Conservation (phyloP, 176 grass and related monocot species). For the Chloris gayana region DNA sequence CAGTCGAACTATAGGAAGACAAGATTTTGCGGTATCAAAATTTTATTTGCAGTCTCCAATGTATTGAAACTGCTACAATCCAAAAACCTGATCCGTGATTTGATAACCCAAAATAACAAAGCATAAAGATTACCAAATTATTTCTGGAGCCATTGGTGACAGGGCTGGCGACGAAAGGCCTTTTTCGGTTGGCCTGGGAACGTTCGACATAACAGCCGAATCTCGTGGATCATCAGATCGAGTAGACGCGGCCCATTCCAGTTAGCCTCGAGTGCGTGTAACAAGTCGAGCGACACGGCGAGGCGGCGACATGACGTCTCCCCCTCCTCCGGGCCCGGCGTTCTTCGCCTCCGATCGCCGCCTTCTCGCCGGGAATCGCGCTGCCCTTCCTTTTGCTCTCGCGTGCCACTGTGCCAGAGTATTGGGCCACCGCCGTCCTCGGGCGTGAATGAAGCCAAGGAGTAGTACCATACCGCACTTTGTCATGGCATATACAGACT, state of each 20-base stretch:
- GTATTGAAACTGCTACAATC: no score
- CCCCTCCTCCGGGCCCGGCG: no score
- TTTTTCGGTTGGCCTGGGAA: not conserved
- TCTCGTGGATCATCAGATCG: not conserved
- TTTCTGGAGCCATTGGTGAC: no score
- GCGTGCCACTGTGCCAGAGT: not conserved
- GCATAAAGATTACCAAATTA: no score
- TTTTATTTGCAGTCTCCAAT: no score
- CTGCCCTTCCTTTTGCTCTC: not conserved
- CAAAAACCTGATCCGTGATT: no score
- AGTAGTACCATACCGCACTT: not conserved
- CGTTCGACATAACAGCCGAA: not conserved
- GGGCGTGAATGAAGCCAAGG: not conserved
- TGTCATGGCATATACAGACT: no score
- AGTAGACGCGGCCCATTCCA: no score
- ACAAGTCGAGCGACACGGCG: not conserved
- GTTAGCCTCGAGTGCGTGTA: not conserved
- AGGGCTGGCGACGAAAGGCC: not conserved
- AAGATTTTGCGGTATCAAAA: no score
- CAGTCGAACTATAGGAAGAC: no score
- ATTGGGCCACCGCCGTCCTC: not conserved
- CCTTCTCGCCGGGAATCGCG: not conserved
- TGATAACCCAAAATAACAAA: no score
- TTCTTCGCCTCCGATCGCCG: not conserved
- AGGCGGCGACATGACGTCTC: not conserved